phyloP scores from a whole-genome alignment of 306 rosid species.

The Phaseolus lunatus region DNA sequence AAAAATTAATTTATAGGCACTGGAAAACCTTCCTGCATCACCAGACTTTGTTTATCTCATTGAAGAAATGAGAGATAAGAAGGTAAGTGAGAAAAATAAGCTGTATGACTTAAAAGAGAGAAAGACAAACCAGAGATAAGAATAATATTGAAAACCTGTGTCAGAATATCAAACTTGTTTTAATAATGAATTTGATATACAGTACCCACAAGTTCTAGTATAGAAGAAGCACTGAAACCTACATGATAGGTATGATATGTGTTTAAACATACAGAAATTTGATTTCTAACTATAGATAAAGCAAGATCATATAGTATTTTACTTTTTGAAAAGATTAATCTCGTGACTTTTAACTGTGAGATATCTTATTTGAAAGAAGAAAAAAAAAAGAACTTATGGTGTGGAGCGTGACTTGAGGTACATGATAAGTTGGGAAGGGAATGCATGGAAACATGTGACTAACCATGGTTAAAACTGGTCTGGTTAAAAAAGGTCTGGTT shows the following conservation, averaged over 20 bases:
- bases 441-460: conserved; percentile 57
- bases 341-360: neutral
- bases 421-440: neutral
- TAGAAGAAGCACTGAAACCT: conserved; percentile 50
- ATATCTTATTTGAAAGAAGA: too few relatives aligned
- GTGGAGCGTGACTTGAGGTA: neutral
- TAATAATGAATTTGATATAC: too few relatives aligned
- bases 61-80: too few relatives aligned
- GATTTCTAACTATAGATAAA: too few relatives aligned
- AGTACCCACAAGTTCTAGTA: conserved; percentile 45
- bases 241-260: too few relatives aligned
- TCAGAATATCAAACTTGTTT: neutral
- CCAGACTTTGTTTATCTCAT: neutral
- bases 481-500: conserved; percentile 57
- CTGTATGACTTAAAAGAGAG: too few relatives aligned
- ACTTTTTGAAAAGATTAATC: neutral
- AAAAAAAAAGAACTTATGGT: too few relatives aligned
- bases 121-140: too few relatives aligned
- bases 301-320: too few relatives aligned
- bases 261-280: too few relatives aligned
- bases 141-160: neutral
- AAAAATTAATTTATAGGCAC: neutral
- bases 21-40: neutral
- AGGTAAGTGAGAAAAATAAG: too few relatives aligned
- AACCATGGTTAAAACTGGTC: conserved; percentile 64